Evolutionary conservation across 192 early-diverging fungal species (phyloP).

Genomic region (Coemansia sp.): DNA sequence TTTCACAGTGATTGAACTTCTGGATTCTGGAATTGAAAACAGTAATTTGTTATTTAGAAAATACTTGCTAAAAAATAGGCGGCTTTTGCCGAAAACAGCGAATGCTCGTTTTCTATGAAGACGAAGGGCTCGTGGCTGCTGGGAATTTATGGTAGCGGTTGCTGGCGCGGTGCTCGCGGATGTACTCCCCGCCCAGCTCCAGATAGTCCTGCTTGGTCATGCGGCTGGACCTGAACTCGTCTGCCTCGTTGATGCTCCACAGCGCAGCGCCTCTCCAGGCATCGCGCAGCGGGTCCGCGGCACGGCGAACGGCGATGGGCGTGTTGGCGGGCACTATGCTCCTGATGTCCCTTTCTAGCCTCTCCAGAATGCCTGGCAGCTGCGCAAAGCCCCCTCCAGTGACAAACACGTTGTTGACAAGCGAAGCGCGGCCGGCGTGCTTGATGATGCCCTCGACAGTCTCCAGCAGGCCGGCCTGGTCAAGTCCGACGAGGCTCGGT

Average conservation of each 20-base stretch:
- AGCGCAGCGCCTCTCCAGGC: slow-evolving; percentile 84
- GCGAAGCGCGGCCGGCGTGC: slow-evolving; percentile 20
- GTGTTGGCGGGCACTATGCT: slow-evolving; percentile 63
- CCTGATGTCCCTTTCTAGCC: slow-evolving; percentile 62
- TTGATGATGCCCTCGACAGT: slow-evolving; percentile 64
- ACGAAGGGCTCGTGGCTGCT: slow-evolving; percentile 6
- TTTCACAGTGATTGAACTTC: too few relatives aligned
- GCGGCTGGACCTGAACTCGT: slow-evolving; percentile 42
- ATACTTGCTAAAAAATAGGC: too few relatives aligned
- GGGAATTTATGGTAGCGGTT: slow-evolving; percentile 55
- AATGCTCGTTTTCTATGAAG: slow-evolving; percentile 1
- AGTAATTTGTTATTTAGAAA: too few relatives aligned
- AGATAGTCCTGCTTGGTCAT: slow-evolving; percentile 74
- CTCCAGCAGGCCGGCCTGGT: slow-evolving; percentile 86
- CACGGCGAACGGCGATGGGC: slow-evolving; percentile 56
- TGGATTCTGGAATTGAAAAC: too few relatives aligned
- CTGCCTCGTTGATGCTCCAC: slow-evolving; percentile 56
- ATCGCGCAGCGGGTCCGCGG: slow-evolving; percentile 70
- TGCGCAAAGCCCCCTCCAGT: slow-evolving; percentile 72
- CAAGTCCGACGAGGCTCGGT: slow-evolving; percentile 77
- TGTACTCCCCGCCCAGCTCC: slow-evolving; percentile 79
- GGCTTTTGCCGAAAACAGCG: too few relatives aligned
- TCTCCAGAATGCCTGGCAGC: slow-evolving; percentile 60
- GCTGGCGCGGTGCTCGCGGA: slow-evolving; percentile 80
- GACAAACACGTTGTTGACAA: slow-evolving; percentile 62